Percentiles rank a stretch among this genome's conserved stretches.
phyloP scores from a whole-genome alignment of 805 yeast species.

The Candida railenensis region DNA sequence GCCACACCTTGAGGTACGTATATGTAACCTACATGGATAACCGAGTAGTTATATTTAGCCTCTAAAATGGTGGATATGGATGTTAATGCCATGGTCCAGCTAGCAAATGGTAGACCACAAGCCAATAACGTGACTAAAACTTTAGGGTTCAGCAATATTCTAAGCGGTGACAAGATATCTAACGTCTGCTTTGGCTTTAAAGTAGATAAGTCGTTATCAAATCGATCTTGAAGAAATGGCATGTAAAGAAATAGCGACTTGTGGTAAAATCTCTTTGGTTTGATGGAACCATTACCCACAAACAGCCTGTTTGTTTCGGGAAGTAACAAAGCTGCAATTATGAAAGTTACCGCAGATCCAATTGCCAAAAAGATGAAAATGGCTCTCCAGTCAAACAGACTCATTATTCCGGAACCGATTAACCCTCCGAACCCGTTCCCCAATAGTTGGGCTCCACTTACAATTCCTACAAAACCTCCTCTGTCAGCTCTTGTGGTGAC shows the following conservation, averaged over 20 bases:
- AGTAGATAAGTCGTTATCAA: constrained; percentile 27
- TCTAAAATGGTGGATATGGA: constrained; percentile 58
- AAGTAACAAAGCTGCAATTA: constrained; percentile 31
- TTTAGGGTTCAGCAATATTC: constrained; percentile 42
- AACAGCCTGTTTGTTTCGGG: constrained; percentile 77
- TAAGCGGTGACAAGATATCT: constrained; percentile 36
- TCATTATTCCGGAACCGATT: constrained; percentile 49
- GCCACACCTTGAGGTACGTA: constrained; percentile 75
- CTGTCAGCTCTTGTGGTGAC: constrained; percentile 62
- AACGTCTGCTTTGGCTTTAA: constrained; percentile 13
- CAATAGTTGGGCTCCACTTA: constrained; percentile 60
- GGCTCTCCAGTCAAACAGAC: constrained; percentile 58
- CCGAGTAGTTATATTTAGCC: constrained; percentile 46
- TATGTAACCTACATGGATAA: constrained; percentile 64
- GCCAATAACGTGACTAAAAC: constrained; percentile 53
- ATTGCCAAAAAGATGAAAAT: constrained; percentile 76
- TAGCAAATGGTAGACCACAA: constrained; percentile 60
- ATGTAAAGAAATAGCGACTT: constrained; percentile 45
- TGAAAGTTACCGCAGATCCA: constrained; percentile 49
- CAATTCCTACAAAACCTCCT: constrained; percentile 68
- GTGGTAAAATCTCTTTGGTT: constrained; percentile 45
- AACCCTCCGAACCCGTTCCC: constrained; percentile 83
- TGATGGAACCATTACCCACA: constrained; percentile 73
- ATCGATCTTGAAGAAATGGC: constrained; percentile 22
- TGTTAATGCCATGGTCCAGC: constrained; percentile 71